Evolutionary conservation across 306 rosid species (phyloP), one percentile per base, ranked within the genome.

Genomic region (Begonia peltatifolia): DNA sequence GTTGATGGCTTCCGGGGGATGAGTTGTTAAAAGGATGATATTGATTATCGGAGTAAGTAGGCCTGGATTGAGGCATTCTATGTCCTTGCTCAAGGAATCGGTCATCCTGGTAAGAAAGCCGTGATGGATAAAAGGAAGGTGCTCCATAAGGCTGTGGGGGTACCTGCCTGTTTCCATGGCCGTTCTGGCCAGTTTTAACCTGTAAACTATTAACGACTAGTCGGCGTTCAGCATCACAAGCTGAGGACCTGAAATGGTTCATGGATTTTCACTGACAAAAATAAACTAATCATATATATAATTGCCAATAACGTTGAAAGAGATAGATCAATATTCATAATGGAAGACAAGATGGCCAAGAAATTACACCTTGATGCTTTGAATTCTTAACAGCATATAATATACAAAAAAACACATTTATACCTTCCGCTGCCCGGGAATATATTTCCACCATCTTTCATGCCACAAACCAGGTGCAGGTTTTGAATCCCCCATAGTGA

Each of bases 401-500:
- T 59, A 59, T 47, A 41, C 50, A 10, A 14, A 11, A 10, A 42
- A 43, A 43, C 47, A 10, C 11, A 43, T 11, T n/a, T 42, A 52
- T 73, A 78, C 94, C 88, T 75, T 71, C 72, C 68, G 64, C 62
- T 76, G 38, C 72, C 70, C 43, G 13, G 18, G 2, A 47, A 73
- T 64, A 49, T 76, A 74, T 93, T 62, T 18, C 90, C 95, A 4
- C 69, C 60, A 64, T 84, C 95, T 80, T 92, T 17, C 18, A 17
- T 17, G 18, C 18, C 18, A 17, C 18, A 17, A 17, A 17, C 18
- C 18, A 17, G 18, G 18, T 17, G 18, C 18, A 17, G 18, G 18
- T 17, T 17, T 17, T 17, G 18, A 17, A 17, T 1, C 18, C 18
- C 18, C 18, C 18, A 17, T 17, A 17, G 18, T 17, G 18, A 17